Percentiles rank a stretch among this genome's conserved stretches.
Evolutionary conservation across 1,139 yeast genomes (phyloP).

Genomic region (Diutina sp.): DNA sequence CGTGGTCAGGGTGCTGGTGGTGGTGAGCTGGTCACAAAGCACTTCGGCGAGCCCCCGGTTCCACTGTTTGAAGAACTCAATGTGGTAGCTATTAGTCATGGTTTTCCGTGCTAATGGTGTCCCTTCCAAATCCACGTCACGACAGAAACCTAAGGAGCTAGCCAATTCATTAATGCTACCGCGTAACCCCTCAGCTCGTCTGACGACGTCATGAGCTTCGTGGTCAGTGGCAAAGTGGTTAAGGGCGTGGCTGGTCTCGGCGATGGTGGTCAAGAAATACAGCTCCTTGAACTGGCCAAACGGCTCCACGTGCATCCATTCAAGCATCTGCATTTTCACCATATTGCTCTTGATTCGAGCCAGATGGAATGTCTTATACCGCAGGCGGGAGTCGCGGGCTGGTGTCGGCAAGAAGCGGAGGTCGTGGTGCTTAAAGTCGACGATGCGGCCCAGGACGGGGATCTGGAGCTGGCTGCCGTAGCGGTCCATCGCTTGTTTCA

Average conservation of each 20-base stretch:
- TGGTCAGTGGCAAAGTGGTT: neutral
- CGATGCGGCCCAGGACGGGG: neutral
- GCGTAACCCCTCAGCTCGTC: neutral
- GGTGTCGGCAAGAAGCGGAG: neutral
- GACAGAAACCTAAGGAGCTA: neutral
- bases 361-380: neutral
- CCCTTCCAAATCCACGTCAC: neutral
- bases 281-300: neutral
- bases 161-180: neutral
- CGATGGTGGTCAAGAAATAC: neutral
- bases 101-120: neutral
- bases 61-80: neutral
- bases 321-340: neutral
- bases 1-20: neutral
- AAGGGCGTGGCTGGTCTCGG: neutral
- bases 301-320: conserved; percentile 1
- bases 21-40: neutral
- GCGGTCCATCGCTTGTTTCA: neutral
- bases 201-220: neutral
- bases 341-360: neutral
- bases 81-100: neutral
- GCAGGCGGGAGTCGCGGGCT: neutral
- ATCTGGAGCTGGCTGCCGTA: neutral
- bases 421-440: neutral
- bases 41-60: neutral